A percentile compares a stretch with the other conserved stretches of the same genome.
These are phyloP conservation scores for Diplodia corticola DNA, from an alignment of 2,329 filamentous ascomycete species.

Conservation along the genomic window DNA sequence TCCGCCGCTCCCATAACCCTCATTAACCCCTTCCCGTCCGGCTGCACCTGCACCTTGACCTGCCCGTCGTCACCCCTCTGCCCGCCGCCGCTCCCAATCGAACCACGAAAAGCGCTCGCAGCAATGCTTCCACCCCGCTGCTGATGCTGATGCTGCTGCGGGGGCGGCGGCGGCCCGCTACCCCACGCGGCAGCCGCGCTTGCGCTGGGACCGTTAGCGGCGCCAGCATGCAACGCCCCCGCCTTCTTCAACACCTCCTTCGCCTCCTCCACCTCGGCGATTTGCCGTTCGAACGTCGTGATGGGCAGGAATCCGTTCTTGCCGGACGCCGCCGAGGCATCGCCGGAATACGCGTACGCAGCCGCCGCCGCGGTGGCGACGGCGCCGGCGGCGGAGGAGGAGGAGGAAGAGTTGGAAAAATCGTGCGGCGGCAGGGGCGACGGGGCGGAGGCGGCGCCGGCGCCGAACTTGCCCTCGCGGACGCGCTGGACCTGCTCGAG, in stretches of 20 bases:
- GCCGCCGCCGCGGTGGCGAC: neutral
- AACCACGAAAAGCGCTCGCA: neutral
- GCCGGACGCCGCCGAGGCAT: neutral
- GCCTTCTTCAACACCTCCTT: slow-evolving; percentile 16
- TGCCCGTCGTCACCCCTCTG: neutral
- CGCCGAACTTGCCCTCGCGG: slow-evolving; percentile 6
- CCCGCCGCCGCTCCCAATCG: neutral
- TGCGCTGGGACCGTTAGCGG: neutral
- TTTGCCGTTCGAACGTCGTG: neutral
- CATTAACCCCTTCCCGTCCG: slow-evolving; percentile 19
- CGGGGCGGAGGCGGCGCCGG: neutral
- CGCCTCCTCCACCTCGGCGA: slow-evolving; percentile 5
- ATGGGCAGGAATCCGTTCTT: neutral
- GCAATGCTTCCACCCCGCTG: neutral
- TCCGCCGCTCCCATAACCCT: slow-evolving; percentile 30
- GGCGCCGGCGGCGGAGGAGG: neutral
- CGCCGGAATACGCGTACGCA: neutral
- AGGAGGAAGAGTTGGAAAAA: neutral
- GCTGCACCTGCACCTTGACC: slow-evolving; percentile 22
- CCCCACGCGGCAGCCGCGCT: neutral
- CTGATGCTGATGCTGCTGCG: no score
- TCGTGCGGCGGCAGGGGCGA: neutral
- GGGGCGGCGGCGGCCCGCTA: no score
- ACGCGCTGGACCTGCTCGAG: slow-evolving; percentile 17
- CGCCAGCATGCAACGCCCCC: neutral